Evolutionary conservation across 2,329 filamentous ascomycete genomes (phyloP).

Genomic region (Ascochyta viciae-villosae): DNA sequence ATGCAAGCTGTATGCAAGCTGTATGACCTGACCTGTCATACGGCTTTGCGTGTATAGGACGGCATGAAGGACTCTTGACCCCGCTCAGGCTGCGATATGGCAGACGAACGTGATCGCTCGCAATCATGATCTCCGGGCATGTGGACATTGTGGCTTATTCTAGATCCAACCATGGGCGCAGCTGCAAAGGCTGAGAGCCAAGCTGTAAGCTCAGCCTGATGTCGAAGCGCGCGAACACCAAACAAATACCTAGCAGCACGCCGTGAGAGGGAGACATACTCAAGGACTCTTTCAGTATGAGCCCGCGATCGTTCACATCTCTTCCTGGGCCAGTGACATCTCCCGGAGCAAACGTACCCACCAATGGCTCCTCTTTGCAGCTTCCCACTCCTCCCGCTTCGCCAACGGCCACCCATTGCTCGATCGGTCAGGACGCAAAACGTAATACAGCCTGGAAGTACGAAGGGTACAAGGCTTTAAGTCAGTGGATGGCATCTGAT

Average conservation of each 20-base stretch:
- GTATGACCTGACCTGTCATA: neutral
- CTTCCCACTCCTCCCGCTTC: neutral
- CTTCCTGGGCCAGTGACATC: conserved; percentile 3
- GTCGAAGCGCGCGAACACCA: no score
- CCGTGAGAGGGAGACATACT: neutral
- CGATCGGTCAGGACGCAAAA: neutral
- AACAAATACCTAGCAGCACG: neutral
- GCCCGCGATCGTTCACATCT: neutral
- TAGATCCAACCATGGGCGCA: neutral
- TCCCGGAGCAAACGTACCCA: neutral
- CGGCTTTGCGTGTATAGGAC: neutral
- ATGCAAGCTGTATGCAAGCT: neutral
- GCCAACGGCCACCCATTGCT: neutral
- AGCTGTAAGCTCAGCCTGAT: neutral
- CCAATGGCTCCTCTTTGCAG: neutral
- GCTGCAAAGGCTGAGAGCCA: neutral
- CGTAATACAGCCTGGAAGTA: conserved; percentile 28
- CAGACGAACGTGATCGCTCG: neutral
- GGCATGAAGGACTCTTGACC: neutral
- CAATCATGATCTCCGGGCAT: neutral
- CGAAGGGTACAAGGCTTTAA: conserved; percentile 36
- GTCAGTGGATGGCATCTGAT: conserved; percentile 39
- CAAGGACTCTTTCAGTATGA: neutral
- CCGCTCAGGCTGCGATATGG: neutral
- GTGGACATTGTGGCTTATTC: neutral